Evolutionary conservation across 1,284 basidiomycete genomes (phyloP), one percentile per base, ranked within the genome.

Genomic region (Cutaneotrichosporon sp.): DNA sequence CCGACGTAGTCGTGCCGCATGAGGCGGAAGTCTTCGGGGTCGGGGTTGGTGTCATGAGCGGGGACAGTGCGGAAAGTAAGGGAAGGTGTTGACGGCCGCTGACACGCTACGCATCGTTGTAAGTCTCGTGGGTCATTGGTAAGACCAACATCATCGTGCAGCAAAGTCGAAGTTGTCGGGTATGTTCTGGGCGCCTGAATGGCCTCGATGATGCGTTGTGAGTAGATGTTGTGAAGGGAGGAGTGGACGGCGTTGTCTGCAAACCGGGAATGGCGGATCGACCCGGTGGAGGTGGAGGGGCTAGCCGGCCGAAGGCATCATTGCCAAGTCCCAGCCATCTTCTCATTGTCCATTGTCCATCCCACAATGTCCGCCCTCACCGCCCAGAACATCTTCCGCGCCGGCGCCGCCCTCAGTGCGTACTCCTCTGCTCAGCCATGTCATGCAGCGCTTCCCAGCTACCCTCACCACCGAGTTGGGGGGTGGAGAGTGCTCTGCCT

Each of bases 361-460:
- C 16, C 18, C 49, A 58, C 49, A 27, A 10, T 31, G 27, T 29
- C 25, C 6, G 7, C 24, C 25, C 16, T 50, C 18, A 58, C 47
- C 43, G 63, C 66, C 31, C 60, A 62, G 53, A 64, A 58, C 56
- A 36, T 67, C 51, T 67, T 67, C 66, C 62, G 66, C 55, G 22
- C 74, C 34, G 75, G 75, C 16, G 74, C 76, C 25, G 61, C 72
- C 31, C 65, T 76, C 65, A 73, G 72, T 73, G 34, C 51, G 70
- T 65, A 54, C n/a, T n/a, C 14, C 14, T 7, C 3, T 18, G 11
- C 49, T 33, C n/a, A n/a, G 16, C 29, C 6, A 20, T 25, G 3
- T 14, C 4, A 14, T 20, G 10, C 9, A 33, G 33, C 45, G 3
- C 45, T 24, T 38, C 8, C 22, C 18, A 5, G 13, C 31, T 34